Conservation (phyloP, 441 rosid species). For the Geranium incanum region DNA sequence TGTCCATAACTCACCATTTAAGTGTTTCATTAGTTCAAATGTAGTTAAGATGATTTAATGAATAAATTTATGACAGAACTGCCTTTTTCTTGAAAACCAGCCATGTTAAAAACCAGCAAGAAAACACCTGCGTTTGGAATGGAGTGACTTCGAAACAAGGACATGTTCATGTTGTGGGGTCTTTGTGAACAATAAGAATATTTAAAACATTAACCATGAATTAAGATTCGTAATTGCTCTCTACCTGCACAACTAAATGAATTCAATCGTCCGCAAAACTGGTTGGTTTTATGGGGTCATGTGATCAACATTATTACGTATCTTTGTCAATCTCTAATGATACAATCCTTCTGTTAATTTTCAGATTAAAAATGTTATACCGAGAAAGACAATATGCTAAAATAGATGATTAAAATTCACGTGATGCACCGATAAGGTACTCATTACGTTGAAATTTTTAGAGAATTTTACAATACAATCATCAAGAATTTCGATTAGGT, state of each 20-base stretch:
- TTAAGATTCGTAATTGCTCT: neutral
- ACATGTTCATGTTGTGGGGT: neutral
- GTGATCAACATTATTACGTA: neutral
- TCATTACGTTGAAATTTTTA: no score
- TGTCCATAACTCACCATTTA: neutral
- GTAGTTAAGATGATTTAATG: neutral
- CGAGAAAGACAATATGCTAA: no score
- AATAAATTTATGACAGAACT: neutral
- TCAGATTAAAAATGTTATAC: no score
- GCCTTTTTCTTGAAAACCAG: neutral
- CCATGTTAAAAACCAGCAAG: neutral
- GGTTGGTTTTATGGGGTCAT: neutral
- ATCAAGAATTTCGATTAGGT: no score
- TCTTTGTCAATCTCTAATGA: neutral
- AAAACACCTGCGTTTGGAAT: neutral
- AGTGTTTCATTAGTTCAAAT: neutral
- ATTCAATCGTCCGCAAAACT: neutral
- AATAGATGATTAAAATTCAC: no score
- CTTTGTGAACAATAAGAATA: neutral
- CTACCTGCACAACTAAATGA: neutral
- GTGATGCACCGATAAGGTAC: no score
- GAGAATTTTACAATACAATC: no score
- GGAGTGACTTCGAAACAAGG: neutral
- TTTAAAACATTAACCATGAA: neutral
- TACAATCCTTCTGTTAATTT: no score